Conservation (phyloP, 108 stramenopile genomes). For the Nannochloropsis granulata region DNA sequence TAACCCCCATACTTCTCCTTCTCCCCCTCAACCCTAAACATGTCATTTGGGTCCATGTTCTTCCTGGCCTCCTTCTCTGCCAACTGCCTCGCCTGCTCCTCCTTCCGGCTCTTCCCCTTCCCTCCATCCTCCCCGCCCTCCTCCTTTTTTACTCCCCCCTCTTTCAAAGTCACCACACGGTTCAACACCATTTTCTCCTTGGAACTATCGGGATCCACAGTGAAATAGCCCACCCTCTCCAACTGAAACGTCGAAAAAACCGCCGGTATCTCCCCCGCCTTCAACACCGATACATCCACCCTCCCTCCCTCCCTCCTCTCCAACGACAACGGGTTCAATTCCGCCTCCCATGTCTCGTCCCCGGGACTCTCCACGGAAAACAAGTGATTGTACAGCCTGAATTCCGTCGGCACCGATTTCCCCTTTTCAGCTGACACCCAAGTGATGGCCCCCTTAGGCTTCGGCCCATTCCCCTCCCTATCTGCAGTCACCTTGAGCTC, state of each 20-base stretch:
- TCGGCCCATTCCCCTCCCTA: not conserved
- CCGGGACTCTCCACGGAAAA: constrained; percentile 48
- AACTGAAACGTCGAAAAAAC: constrained; percentile 70
- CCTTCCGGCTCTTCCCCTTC: constrained; percentile 32
- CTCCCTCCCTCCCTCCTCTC: not conserved
- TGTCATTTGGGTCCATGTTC: constrained; percentile 23
- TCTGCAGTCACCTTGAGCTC: not conserved
- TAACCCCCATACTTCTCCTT: constrained; percentile 36
- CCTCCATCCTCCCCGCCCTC: not conserved
- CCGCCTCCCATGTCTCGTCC: constrained; percentile 67
- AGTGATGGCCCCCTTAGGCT: constrained; percentile 31
- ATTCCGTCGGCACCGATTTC: constrained; percentile 26
- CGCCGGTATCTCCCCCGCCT: constrained; percentile 44
- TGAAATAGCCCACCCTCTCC: constrained; percentile 91
- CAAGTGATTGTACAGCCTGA: constrained; percentile 79
- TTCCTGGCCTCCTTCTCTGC: constrained; percentile 38
- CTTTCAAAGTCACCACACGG: constrained; percentile 75
- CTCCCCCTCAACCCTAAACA: constrained; percentile 28
- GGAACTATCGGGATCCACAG: constrained; percentile 76
- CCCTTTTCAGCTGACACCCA: constrained; percentile 26
- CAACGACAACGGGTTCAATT: constrained; percentile 52
- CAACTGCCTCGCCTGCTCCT: constrained; percentile 23
- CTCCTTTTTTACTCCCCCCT: constrained; percentile 26
- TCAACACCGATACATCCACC: constrained; percentile 17
- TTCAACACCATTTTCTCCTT: constrained; percentile 75